Evolutionary conservation across 495 filamentous ascomycete species (phyloP).

Genomic region (Penicillium psychrofluorescens): DNA sequence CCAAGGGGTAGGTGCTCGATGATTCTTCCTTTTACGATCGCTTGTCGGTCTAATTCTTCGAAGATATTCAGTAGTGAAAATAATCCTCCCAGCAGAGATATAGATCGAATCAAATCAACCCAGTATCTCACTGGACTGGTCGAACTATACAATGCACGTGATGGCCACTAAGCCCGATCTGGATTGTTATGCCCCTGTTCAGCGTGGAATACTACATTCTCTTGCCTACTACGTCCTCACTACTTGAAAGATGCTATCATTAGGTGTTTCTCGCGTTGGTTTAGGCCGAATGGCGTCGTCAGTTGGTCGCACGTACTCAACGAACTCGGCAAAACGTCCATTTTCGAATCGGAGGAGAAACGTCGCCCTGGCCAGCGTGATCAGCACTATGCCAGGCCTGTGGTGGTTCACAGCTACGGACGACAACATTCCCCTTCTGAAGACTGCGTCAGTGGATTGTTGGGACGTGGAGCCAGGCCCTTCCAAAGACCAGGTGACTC

Average conservation of each 20-base stretch:
- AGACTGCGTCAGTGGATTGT: conserved; percentile 7
- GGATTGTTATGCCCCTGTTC: no score
- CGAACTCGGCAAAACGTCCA: conserved; percentile 10
- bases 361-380: conserved; percentile 5
- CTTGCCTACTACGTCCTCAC: no score
- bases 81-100: no score
- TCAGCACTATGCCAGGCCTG: conserved; percentile 9
- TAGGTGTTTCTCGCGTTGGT: conserved; percentile 4
- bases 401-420: conserved; percentile 14
- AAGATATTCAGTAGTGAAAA: no score
- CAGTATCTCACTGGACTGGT: no score
- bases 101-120: no score
- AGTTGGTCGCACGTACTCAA: conserved; percentile 1
- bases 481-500: conserved; percentile 18
- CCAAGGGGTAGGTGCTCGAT: no score
- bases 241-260: conserved; percentile 1
- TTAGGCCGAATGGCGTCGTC: conserved; percentile 8
- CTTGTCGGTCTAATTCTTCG: no score
- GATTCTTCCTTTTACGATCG: no score
- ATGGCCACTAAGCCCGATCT: no score
- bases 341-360: conserved; percentile 5
- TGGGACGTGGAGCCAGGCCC: conserved; percentile 6
- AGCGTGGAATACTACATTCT: no score
- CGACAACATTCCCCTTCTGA: conserved; percentile 15
- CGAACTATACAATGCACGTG: no score